Evolutionary conservation across 1,139 yeast genomes (phyloP), one percentile per base, ranked within the genome.

Genomic region (Suhomyces bolitotheri): DNA sequence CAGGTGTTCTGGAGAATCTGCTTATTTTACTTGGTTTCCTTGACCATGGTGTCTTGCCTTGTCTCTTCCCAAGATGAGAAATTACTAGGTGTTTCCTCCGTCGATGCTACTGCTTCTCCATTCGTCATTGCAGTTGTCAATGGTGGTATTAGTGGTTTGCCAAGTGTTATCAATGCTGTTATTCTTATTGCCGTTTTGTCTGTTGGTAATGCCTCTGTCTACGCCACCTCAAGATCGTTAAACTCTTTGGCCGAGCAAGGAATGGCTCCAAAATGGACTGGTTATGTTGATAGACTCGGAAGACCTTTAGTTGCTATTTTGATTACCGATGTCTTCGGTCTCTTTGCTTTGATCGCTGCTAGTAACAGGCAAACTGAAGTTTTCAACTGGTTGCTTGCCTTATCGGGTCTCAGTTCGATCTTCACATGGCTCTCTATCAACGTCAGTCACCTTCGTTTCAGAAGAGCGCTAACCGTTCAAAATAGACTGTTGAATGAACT

Each of bases 341-440:
- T 84, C 25, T 69, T 87, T 38, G 78, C 86, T 46, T 87, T 80
- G 64, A 66, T 84, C 43, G 88, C 88, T 22, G 87, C 94, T 22
- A 74, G 82, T 31, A 60, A 72, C 15, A 67, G 80, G 39, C 78
- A 84, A 58, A 79, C 74, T 43, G 73, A 68, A 21, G 86, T 87
- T 10, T 88, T 88, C 60, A 69, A 67, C 47, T 88, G 96, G 96
- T 66, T 88, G 53, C 66, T 86, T 56, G 86, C 96, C 16, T 66
- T 89, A 31, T 83, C 95, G 11, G 94, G 95, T 40, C 76, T 87
- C 45, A 82, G 94, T 29, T 82, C 95, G 2, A 70, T 88, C 39
- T 86, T 87, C 60, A 84, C 94, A 5, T 87, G 95, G 95, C 79
- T 79, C 25, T 79, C 90, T 13, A 84, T 88, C 50, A 79, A 83